A percentile compares a stretch with the other conserved stretches of the same genome.
Conservation (phyloP, 1,139 yeast species). For the Taphrina communis region DNA sequence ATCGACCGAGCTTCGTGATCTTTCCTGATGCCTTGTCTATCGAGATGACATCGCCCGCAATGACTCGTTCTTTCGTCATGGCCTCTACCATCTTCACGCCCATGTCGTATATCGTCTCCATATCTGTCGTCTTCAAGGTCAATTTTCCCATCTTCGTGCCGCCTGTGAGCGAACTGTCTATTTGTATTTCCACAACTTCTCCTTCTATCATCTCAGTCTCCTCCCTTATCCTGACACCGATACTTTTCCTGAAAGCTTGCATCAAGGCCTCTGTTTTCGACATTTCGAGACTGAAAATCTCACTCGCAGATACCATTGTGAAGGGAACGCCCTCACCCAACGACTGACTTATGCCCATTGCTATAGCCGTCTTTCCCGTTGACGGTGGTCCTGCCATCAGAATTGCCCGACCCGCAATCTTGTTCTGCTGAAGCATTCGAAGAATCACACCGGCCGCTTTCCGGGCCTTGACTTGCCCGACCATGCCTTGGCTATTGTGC, state of each 20-base stretch:
- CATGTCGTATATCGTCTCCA: constrained; percentile 97
- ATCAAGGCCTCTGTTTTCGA: constrained; percentile 95
- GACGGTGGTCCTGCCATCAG: constrained; percentile 97
- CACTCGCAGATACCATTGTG: constrained; percentile 93
- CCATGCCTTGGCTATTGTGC: constrained; percentile 88
- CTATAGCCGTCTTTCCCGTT: constrained; percentile 98
- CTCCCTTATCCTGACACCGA: constrained; percentile 93
- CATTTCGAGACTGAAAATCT: constrained; percentile 85
- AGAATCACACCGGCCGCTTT: constrained; percentile 93
- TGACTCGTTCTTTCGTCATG: constrained; percentile 87
- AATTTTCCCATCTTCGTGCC: constrained; percentile 98
- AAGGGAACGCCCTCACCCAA: constrained; percentile 93
- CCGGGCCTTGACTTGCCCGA: constrained; percentile 93
- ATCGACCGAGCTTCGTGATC: constrained; percentile 90
- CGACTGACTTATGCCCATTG: constrained; percentile 92
- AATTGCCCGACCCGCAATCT: constrained; percentile 96
- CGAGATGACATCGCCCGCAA: constrained; percentile 96
- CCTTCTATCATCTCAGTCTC: constrained; percentile 98
- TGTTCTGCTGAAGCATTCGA: constrained; percentile 90
- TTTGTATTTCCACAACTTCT: constrained; percentile 97
- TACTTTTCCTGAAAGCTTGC: constrained; percentile 93
- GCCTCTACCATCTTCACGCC: constrained; percentile 98
- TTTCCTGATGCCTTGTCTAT: constrained; percentile 96
- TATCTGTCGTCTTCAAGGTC: constrained; percentile 96
- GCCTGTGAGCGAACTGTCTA: constrained; percentile 93